These are phyloP conservation scores for Venturia asperata DNA, from an alignment of 2,329 filamentous ascomycete species.

Conservation along the genomic window DNA sequence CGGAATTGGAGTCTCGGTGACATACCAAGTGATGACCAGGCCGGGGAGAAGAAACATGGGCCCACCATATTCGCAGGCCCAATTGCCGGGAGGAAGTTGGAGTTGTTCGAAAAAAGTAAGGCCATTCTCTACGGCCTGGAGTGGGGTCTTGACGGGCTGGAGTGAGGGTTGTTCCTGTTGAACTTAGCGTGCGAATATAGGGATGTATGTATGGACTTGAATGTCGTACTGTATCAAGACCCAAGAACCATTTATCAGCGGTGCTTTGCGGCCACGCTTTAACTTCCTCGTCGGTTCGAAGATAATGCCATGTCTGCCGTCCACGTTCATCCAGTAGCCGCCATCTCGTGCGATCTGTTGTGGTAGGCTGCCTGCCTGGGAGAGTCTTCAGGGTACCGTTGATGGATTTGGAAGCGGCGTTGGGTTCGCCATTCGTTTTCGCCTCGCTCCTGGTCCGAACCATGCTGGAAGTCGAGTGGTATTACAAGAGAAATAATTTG, in stretches of 20 bases:
- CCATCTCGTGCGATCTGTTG: slow-evolving; percentile 77
- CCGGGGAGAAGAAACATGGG: slow-evolving; percentile 93
- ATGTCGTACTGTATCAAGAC: slow-evolving; percentile 61
- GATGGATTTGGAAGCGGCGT: neutral
- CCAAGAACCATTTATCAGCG: slow-evolving; percentile 86
- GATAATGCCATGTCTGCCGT: slow-evolving; percentile 89
- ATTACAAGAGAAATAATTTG: neutral
- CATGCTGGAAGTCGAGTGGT: neutral
- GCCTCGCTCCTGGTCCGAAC: neutral
- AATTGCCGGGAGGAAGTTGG: slow-evolving; percentile 82
- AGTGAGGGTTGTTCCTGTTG: slow-evolving; percentile 66
- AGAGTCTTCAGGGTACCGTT: slow-evolving; percentile 6
- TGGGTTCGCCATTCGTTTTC: neutral
- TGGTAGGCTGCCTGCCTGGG: slow-evolving; percentile 29
- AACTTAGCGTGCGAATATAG: slow-evolving; percentile 8
- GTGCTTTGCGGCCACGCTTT: slow-evolving; percentile 76
- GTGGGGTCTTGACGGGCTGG: slow-evolving; percentile 60
- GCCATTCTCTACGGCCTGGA: slow-evolving; percentile 74
- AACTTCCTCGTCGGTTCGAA: slow-evolving; percentile 62
- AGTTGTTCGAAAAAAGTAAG: slow-evolving; percentile 83
- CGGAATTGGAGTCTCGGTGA: slow-evolving; percentile 79
- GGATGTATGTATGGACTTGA: neutral
- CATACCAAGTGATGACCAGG: slow-evolving; percentile 77
- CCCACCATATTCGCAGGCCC: slow-evolving; percentile 96
- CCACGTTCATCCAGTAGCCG: slow-evolving; percentile 75